Base-by-base conservation (phyloP, 192 early-diverging fungal genomes). In the Allomyces macrogynus region DNA sequence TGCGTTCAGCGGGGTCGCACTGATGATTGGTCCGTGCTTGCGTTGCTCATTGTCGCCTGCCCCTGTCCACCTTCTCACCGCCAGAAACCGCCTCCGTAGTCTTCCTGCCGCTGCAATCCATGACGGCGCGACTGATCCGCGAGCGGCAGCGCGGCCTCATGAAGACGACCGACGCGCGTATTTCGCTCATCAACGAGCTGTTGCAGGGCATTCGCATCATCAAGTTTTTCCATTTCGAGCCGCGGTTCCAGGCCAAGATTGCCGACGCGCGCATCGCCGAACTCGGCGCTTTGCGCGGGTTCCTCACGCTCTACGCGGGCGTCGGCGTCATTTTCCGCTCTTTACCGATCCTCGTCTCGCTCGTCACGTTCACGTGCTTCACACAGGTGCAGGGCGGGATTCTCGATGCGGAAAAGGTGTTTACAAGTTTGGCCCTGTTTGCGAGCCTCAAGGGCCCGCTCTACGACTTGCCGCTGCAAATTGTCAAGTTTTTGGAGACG, bases 371-470 rank as follows among this genome's bases (percentile, higher is more conserved):
- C 67, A 23, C 67, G 18, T 65, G 70, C 20, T 74, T 72, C 54
- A 77, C 75, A 4, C 54, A 63, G 11, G 24, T 81, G 18, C 72
- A 73, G 1, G 75, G 73, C 16, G 54, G 68, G n/a, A 63, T 64
- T 14, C 68, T 79, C 22, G 65, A 72, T 22, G 24, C 74, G 16
- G 68, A 49, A n/a, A 64, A 73, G 49, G 80, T 76, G 0, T 82
- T 80, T 63, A 77, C 80, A 0, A 66, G 68, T 32, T 43, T 80
- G 11, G 62, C 74, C 18, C 67, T 82, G 24, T 78, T 80, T 62
- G 73, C 76, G 60, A 61, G 27, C 1, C 42, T 81, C 11, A 65
- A 71, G 24, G 49, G 66, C 11, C 76, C 73, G 26, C 68, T 74
- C 23, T 57, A 57, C 20, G 16, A 57, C 16, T 66, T 70, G 61